Evolutionary conservation across 129 eudicot genomes (phyloP), one percentile per base, ranked within the genome.

Genomic region (Mikania micrantha): DNA sequence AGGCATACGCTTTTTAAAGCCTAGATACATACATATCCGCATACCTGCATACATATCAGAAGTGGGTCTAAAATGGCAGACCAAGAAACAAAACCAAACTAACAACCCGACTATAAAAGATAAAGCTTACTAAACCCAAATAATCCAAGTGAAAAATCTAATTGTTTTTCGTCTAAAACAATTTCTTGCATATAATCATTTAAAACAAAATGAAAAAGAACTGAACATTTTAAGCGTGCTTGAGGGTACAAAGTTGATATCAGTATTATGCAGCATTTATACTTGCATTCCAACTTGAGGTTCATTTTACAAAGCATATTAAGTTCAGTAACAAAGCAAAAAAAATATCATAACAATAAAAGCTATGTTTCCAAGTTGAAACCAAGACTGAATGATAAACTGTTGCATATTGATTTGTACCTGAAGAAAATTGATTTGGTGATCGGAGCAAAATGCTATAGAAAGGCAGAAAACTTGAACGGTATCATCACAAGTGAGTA

Each of bases 251-350:
- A 39, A 27, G 16, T 70, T 38, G 4, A 40, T 25, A n/a, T n/a
- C 53, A 56, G 59, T 29, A 28, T 57, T 28, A 58, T 57, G 66
- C 57, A 54, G 29, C 32, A 48, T 67, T 38, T 67, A 49, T 34
- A 49, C 44, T 49, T 19, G 5, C 39, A 47, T 67, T 47, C 9
- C 45, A 48, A 35, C 36, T 20, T 32, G 61, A 67, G 31, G 15
- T 20, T 13, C 22, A 45, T 19, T 45, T 66, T 41, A 11, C 32
- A 22, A 22, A 52, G 59, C 63, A 6, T 61, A 20, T 2, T 2
- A 61, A 36, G 66, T 35, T 35, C 66, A n/a, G n/a, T n/a, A n/a
- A 1, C 9, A 29, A 19, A 6, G 3, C 2, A 9, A 17, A 34
- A 36, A 4, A 9, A 34, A 11, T 31, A 17, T 19, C 42, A 2